A percentile compares a stretch with the other conserved stretches of the same genome.
Evolutionary conservation across 1,284 basidiomycete species (phyloP).

Genomic region (Cryptococcus amylolentus): DNA sequence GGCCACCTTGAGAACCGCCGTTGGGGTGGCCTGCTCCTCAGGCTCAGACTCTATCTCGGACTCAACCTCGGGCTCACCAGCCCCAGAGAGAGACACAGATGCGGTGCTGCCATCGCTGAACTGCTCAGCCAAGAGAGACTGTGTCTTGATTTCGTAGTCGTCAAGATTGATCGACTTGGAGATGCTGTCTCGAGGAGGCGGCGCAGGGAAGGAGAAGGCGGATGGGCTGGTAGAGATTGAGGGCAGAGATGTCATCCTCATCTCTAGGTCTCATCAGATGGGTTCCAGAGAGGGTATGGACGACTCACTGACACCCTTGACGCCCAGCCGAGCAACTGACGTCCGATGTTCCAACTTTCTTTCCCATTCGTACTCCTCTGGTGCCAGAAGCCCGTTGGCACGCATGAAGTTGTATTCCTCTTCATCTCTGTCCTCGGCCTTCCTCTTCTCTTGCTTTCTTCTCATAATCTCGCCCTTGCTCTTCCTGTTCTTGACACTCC

Average conservation of each 20-base stretch:
- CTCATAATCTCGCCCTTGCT: neutral
- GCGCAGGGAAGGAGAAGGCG: neutral
- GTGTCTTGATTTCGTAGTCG: neutral
- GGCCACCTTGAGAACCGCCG: neutral
- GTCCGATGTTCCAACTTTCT: neutral
- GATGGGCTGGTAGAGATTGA: neutral
- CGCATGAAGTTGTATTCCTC: neutral
- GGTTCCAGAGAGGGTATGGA: neutral
- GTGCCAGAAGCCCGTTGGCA: neutral
- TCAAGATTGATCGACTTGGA: neutral
- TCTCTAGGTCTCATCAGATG: neutral
- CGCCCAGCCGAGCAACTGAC: neutral
- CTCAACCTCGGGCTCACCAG: neutral
- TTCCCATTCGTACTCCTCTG: neutral
- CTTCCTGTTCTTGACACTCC: neutral
- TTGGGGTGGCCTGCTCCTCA: neutral
- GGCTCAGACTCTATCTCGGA: constrained; percentile 11
- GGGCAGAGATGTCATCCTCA: constrained; percentile 2
- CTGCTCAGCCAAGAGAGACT: neutral
- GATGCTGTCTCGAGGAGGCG: neutral
- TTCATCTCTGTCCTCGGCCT: neutral
- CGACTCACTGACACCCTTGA: neutral
- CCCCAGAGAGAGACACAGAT: too few species aligned
- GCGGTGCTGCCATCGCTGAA: neutral
- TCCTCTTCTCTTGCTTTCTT: neutral